Conservation (phyloP, 2,329 filamentous ascomycete species). For the Colletotrichum godetiae region DNA sequence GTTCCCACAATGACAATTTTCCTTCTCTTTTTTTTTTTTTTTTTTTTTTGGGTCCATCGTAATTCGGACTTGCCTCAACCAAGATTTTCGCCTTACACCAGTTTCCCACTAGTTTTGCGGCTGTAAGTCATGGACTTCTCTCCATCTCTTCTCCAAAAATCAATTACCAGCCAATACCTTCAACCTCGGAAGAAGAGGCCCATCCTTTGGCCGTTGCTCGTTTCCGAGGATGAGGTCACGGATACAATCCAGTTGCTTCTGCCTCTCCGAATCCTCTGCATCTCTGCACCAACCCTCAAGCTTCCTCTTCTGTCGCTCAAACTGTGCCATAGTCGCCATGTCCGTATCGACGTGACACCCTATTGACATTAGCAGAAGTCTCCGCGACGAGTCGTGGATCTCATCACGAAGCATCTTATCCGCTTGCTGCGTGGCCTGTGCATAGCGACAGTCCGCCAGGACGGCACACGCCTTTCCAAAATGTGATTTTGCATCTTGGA, state of each 20-base stretch:
- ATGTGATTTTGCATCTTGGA: background rate
- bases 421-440: background rate
- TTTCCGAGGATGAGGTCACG: background rate
- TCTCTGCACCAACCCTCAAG: slow-evolving; percentile 21
- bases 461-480: slow-evolving; percentile 7
- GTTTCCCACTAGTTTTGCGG: background rate
- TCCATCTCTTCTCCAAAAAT: too few relatives aligned
- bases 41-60: too few relatives aligned
- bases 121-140: background rate
- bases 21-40: too few relatives aligned
- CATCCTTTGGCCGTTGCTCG: background rate
- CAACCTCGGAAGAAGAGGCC: slow-evolving; percentile 17
- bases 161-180: background rate
- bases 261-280: background rate
- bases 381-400: background rate
- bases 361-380: background rate
- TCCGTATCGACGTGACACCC: background rate
- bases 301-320: slow-evolving; percentile 18
- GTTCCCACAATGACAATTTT: slow-evolving; percentile 1
- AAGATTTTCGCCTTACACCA: too few relatives aligned
- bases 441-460: slow-evolving; percentile 22
- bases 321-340: slow-evolving; percentile 1
- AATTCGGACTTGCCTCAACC: background rate
- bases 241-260: background rate
- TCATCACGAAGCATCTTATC: background rate